phyloP scores from a whole-genome alignment of 257 asterid species.

The Nicotiana tomentosiformis region DNA sequence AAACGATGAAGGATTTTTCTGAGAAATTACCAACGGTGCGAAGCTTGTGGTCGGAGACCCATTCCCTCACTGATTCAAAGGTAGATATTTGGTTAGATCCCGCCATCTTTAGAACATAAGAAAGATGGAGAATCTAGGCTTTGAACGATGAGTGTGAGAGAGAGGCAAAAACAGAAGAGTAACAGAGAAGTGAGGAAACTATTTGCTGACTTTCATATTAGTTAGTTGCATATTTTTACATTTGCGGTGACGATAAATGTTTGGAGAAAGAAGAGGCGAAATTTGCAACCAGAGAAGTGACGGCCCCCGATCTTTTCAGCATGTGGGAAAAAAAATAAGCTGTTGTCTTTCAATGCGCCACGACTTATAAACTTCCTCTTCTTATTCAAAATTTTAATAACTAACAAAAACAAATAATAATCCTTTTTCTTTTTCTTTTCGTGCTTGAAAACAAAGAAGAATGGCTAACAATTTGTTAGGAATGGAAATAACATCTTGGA shows the following conservation, averaged over 20 bases:
- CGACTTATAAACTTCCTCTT: neutral
- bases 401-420: neutral
- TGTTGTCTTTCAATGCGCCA: neutral
- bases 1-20: neutral
- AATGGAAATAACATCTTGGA: too few relatives aligned
- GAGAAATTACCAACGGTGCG: conserved; percentile 35
- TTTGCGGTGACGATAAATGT: neutral
- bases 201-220: too few relatives aligned
- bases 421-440: neutral
- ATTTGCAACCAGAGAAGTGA: conserved; percentile 1
- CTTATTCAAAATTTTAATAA: neutral
- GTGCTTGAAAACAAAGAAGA: neutral
- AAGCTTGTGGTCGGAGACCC: conserved; percentile 41
- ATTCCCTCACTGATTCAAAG: conserved; percentile 26
- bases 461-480: neutral
- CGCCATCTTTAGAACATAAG: conserved; percentile 12
- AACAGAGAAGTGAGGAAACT: neutral
- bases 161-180: neutral
- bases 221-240: neutral
- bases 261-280: conserved; percentile 5
- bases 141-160: neutral
- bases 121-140: neutral
- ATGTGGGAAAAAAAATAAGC: neutral
- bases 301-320: conserved; percentile 6
- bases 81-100: conserved; percentile 19